Conservation (phyloP, 495 filamentous ascomycete species). For the Neohortaea acidophila region DNA sequence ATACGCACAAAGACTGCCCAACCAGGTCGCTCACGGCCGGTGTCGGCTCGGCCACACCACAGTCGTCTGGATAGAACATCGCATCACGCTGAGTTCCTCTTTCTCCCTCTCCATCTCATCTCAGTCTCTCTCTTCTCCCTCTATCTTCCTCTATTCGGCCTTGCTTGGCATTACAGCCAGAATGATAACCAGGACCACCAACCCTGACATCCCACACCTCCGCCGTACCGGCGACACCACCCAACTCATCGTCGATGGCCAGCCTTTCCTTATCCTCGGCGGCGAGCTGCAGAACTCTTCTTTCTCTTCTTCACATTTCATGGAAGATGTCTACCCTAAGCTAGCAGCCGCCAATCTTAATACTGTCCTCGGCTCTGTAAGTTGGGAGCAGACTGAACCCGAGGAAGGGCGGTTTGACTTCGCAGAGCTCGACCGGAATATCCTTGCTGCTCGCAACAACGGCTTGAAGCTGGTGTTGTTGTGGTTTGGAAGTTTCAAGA, state of each 20-base stretch:
- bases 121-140: no score
- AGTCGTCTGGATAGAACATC: no score
- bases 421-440: slow-evolving; percentile 30
- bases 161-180: no score
- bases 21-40: no score
- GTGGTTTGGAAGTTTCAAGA: slow-evolving; percentile 41
- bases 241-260: slow-evolving; percentile 34
- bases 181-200: not conserved
- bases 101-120: no score
- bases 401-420: slow-evolving; percentile 33
- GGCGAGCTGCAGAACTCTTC: slow-evolving; percentile 38
- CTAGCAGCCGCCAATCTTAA: slow-evolving; percentile 31
- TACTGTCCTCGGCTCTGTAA: slow-evolving; percentile 36
- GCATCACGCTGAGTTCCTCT: no score
- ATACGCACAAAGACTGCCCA: no score
- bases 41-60: no score
- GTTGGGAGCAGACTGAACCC: slow-evolving; percentile 38
- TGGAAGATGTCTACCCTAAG: slow-evolving; percentile 32
- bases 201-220: slow-evolving; percentile 20
- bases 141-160: no score
- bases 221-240: slow-evolving; percentile 19
- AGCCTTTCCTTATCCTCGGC: slow-evolving; percentile 33
- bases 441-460: slow-evolving; percentile 29
- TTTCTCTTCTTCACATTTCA: slow-evolving; percentile 32
- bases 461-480: slow-evolving; percentile 32